phyloP scores from a whole-genome alignment of 2,329 filamentous ascomycete species.

The Passalora sequoiae region DNA sequence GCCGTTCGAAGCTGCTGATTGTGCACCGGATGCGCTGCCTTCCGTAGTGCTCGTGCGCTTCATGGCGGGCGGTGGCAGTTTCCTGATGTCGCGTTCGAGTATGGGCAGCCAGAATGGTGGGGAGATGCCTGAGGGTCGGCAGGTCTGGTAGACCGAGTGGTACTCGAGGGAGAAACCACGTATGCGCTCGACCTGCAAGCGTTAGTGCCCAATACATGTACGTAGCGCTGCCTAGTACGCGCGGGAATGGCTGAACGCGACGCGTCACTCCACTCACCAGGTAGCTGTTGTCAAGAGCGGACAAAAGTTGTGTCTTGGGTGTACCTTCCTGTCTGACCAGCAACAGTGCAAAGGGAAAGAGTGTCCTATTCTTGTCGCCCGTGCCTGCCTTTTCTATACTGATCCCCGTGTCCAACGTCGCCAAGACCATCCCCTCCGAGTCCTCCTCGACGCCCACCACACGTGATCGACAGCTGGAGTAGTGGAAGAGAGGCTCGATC shows the following conservation, averaged over 20 bases:
- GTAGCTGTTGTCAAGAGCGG: slow-evolving; percentile 44
- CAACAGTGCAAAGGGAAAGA: slow-evolving; percentile 50
- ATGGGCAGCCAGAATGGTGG: slow-evolving; percentile 47
- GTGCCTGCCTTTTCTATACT: slow-evolving; percentile 34
- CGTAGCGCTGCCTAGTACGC: no score
- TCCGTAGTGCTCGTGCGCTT: slow-evolving; percentile 22
- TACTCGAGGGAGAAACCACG: slow-evolving; percentile 51
- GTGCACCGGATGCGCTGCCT: slow-evolving; percentile 17
- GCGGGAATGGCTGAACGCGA: no score
- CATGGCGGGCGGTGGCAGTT: slow-evolving; percentile 42
- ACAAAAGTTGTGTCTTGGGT: slow-evolving; percentile 36
- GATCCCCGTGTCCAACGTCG: slow-evolving; percentile 44
- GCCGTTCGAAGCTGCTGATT: slow-evolving; percentile 32
- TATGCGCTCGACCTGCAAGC: slow-evolving; percentile 43
- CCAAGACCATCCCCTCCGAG: slow-evolving; percentile 41
- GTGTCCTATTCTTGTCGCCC: slow-evolving; percentile 8
- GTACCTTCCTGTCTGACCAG: slow-evolving; percentile 47
- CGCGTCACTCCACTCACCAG: slow-evolving; percentile 24
- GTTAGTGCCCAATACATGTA: slow-evolving; percentile 3
- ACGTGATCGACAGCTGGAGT: slow-evolving; percentile 44
- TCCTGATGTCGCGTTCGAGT: slow-evolving; percentile 49
- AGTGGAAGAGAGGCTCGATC: slow-evolving; percentile 44
- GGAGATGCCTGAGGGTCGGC: slow-evolving; percentile 41
- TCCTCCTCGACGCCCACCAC: slow-evolving; percentile 47
- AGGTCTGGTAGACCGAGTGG: slow-evolving; percentile 48